phyloP scores from a whole-genome alignment of 1,284 basidiomycete genomes.

The Ustilago lituana region DNA sequence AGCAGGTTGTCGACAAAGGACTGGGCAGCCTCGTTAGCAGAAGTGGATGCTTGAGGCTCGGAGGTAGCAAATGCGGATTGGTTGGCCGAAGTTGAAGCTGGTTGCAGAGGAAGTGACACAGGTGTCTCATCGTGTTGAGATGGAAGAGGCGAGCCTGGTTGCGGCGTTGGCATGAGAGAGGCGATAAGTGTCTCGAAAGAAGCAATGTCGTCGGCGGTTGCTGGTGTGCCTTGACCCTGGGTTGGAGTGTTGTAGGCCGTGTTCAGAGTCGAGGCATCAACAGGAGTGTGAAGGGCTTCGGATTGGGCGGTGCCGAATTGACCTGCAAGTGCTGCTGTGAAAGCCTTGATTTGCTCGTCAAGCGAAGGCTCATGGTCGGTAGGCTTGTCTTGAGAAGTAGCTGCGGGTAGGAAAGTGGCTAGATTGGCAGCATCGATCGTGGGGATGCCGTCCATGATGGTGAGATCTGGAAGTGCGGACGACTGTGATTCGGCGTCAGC shows the following conservation, averaged over 20 bases:
- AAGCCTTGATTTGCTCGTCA: constrained; percentile 43
- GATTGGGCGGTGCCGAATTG: constrained; percentile 14
- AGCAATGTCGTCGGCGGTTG: constrained; percentile 36
- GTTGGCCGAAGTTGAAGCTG: neutral
- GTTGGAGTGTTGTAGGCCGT: constrained; percentile 34
- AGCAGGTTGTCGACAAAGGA: constrained; percentile 42
- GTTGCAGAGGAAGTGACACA: neutral
- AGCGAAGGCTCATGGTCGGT: constrained; percentile 13
- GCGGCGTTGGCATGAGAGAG: constrained; percentile 44
- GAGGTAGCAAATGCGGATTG: constrained; percentile 9
- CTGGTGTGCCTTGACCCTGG: constrained; percentile 38
- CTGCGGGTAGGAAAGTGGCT: constrained; percentile 20
- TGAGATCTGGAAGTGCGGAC: constrained; percentile 11
- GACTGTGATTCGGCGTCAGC: neutral
- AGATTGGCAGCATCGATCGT: constrained; percentile 29
- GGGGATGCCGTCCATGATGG: constrained; percentile 38
- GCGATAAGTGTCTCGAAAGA: constrained; percentile 45
- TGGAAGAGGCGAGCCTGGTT: constrained; percentile 22
- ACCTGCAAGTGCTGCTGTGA: constrained; percentile 33
- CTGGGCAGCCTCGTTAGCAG: constrained; percentile 31
- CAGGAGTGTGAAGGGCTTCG: constrained; percentile 19
- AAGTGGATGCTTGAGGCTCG: constrained; percentile 9
- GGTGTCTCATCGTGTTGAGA: neutral
- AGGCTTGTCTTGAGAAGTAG: constrained; percentile 5
- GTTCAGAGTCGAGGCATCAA: constrained; percentile 18